Evolutionary conservation across 2,329 filamentous ascomycete genomes (phyloP).

Genomic region (Aspergillus pseudotamarii): DNA sequence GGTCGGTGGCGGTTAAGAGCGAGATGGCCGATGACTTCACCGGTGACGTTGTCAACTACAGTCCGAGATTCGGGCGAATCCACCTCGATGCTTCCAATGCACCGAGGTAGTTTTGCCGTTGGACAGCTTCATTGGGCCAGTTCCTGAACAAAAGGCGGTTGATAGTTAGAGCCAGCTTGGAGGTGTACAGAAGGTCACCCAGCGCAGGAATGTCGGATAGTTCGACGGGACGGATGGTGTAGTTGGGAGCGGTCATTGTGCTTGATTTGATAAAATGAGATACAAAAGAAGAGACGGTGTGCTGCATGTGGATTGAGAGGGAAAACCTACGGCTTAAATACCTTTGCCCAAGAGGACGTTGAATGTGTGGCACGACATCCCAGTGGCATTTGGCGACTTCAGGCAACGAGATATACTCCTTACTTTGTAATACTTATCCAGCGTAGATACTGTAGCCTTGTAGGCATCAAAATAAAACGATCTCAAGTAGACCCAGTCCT

Average conservation of each 20-base stretch:
- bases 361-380: background rate
- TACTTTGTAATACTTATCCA: background rate
- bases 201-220: background rate
- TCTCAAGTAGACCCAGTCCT: background rate
- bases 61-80: background rate
- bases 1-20: slow-evolving; percentile 2
- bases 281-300: background rate
- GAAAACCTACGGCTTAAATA: background rate
- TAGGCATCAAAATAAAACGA: background rate
- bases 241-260: background rate
- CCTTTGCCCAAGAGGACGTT: background rate
- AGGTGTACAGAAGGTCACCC: slow-evolving; percentile 8
- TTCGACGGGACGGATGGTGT: background rate
- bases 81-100: slow-evolving; percentile 3
- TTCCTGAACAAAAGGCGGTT: slow-evolving; percentile 13
- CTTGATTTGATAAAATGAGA: background rate
- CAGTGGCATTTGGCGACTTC: background rate
- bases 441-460: background rate
- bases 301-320: background rate
- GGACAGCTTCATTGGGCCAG: slow-evolving; percentile 20
- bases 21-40: slow-evolving; percentile 7
- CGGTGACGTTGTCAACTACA: slow-evolving; percentile 4
- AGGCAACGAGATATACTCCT: background rate
- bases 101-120: slow-evolving; percentile 11
- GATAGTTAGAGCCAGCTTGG: slow-evolving; percentile 12